Percentiles rank a stretch among this genome's conserved stretches.
Evolutionary conservation across 2,329 filamentous ascomycete genomes (phyloP).

Genomic region (Blastomyces silverae): DNA sequence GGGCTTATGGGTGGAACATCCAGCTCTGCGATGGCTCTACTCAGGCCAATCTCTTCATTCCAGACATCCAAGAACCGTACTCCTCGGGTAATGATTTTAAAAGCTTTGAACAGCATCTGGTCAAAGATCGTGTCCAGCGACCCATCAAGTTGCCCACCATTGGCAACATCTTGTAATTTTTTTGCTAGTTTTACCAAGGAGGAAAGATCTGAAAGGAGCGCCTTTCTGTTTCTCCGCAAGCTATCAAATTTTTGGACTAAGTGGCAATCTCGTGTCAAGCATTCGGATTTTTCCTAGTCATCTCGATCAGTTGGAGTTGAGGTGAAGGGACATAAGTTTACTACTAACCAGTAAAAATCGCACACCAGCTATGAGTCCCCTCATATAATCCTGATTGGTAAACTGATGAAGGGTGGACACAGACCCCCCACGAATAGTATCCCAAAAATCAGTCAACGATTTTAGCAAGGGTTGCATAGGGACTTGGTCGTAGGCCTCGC

Average conservation of each 20-base stretch:
- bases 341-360: slow-evolving; percentile 78
- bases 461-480: slow-evolving; percentile 79
- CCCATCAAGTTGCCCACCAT: slow-evolving; percentile 38
- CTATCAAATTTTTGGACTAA: slow-evolving; percentile 68
- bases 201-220: slow-evolving; percentile 80
- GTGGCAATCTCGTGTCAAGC: slow-evolving; percentile 71
- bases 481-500: slow-evolving; percentile 85
- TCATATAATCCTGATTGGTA: slow-evolving; percentile 86
- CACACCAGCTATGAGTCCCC: slow-evolving; percentile 87
- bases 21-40: slow-evolving; percentile 37
- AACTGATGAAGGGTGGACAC: slow-evolving; percentile 72
- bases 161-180: slow-evolving; percentile 67
- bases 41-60: slow-evolving; percentile 51
- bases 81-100: slow-evolving; percentile 85
- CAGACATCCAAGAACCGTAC: slow-evolving; percentile 85
- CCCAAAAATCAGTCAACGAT: slow-evolving; percentile 86
- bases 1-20: slow-evolving; percentile 26
- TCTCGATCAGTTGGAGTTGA: slow-evolving; percentile 23
- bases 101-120: slow-evolving; percentile 87
- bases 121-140: slow-evolving; percentile 60
- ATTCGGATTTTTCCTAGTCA: slow-evolving; percentile 73
- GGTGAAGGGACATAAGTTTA: slow-evolving; percentile 22
- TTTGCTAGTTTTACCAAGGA: slow-evolving; percentile 85
- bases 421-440: slow-evolving; percentile 70
- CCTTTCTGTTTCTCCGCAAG: slow-evolving; percentile 75